Evolutionary conservation across 2,329 filamentous ascomycete genomes (phyloP).

Genomic region (Ophiognomonia clavigignenti-juglandacearum): DNA sequence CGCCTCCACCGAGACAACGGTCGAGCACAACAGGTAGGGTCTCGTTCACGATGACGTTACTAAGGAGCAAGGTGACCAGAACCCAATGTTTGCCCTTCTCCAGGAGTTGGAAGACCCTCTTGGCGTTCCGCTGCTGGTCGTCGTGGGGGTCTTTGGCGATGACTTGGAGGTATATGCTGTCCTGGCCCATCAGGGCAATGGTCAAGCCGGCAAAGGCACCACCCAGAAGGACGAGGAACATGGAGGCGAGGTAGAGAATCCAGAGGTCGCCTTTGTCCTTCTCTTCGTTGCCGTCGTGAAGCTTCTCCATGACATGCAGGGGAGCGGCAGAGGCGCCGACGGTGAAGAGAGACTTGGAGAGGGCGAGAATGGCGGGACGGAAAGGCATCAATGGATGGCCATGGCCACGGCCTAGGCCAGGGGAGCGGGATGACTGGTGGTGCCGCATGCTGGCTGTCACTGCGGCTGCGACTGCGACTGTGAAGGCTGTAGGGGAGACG

Average conservation of each 20-base stretch:
- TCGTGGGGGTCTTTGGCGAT: constrained; percentile 81
- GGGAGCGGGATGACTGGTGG: not conserved
- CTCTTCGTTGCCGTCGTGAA: constrained; percentile 42
- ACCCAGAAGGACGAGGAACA: constrained; percentile 77
- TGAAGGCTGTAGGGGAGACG: not conserved
- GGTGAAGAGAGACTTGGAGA: constrained; percentile 46
- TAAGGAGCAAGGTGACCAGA: constrained; percentile 84
- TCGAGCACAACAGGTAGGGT: constrained; percentile 93
- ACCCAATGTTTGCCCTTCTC: constrained; percentile 97
- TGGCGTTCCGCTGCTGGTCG: constrained; percentile 80
- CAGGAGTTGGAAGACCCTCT: constrained; percentile 72
- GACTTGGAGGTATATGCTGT: constrained; percentile 96
- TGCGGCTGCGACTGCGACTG: not conserved
- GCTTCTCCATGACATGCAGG: constrained; percentile 28
- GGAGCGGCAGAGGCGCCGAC: constrained; percentile 46
- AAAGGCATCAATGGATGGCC: constrained; percentile 11
- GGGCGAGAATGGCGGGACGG: constrained; percentile 40
- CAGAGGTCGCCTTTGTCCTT: constrained; percentile 63
- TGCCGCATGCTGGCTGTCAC: constrained; percentile 12
- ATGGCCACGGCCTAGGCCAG: too few relatives aligned
- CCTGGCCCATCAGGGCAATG: constrained; percentile 71
- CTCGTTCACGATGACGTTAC: constrained; percentile 98
- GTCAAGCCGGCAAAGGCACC: constrained; percentile 94
- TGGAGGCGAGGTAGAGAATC: constrained; percentile 75
- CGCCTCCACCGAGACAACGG: constrained; percentile 86